Base-by-base conservation (phyloP, 768 basidiomycete species). In the Lyophyllum atratum region DNA sequence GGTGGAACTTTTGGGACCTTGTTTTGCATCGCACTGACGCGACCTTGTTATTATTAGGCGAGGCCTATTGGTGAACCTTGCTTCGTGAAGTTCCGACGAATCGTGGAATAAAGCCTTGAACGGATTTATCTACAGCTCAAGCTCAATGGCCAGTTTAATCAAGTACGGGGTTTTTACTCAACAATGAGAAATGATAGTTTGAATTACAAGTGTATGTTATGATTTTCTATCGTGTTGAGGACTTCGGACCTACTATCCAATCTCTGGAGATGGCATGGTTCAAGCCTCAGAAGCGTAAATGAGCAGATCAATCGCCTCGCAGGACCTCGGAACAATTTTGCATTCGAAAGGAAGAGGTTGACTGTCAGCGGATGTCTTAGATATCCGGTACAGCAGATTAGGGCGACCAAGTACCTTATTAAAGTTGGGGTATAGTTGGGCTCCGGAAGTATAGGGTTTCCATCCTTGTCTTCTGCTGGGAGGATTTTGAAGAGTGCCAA, bases 21-120 rank as follows among this genome's bases (percentile, higher is more conserved):
- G 10, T 25, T 12, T 22, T 12, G 15, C 28, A 10, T 15, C 17
- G 15, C 24, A n/a, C 28, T 28, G 4, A 26, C 26, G 8, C 37
- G 19, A 28, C 14, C 11, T 12, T 9, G 7, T 31, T 29, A 48
- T 3, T 43, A 12, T 19, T 37, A 73, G 72, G 60, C 66, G 11
- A 58, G 70, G 25, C 70, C 70, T 2, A 10, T 65, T 10, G 70
- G 69, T 2, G 65, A 70, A 24, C 67, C 67, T 4, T 70, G 66
- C 50, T 70, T 63, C 49, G 14, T 73, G 43, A 68, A 70, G 40
- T 70, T 65, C 50, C 67, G 66, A 49, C 59, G 68, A 15, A 43
- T 65, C 14, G 56, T 61, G 19, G 62, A 67, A 8, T 68, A 43
- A 25, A n/a, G n/a, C n/a, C n/a, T n/a, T n/a, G n/a, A n/a, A n/a